Base-by-base conservation (phyloP, 2,329 filamentous ascomycete genomes). In the Colletotrichum eremochloae region DNA sequence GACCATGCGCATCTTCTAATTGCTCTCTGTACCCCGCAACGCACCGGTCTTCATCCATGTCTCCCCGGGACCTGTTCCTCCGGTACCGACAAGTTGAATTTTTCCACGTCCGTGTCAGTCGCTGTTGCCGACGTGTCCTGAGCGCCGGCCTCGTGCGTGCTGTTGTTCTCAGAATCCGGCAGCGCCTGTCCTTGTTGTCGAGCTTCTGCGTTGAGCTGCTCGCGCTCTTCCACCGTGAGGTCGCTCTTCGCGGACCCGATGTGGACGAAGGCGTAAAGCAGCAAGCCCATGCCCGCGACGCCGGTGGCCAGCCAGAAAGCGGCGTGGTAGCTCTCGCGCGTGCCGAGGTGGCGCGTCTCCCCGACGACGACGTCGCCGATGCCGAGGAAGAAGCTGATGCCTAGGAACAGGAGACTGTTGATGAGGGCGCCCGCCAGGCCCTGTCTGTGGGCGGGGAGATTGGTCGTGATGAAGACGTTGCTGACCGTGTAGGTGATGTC, bases 381-480 rank as follows among this genome's bases (percentile, higher is more conserved):
- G 0, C 91, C 92, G 6, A 95, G 84, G 82, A 91, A 90, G 63
- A 95, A 86, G 1, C 92, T 91, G 76, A 94, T 92, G 12, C 92
- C 91, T 11, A 95, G 84, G 76, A 94, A 93, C 40, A 94, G 79
- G 2, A 94, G 81, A 60, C 89, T 90, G 81, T 93, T 94, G 77
- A 93, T 90, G 57, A 95, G 80, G 0, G 90, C 92, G 1, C 93
- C 92, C 0, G 92, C 93, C 0, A 94, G 84, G 0, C 92, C 93
- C 78, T 96, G 93, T 62, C 90, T 86, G 15, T 88, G 86, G 5
- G 85, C 84, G 0, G 93, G 92, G 74, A 95, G 84, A 18, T 88
- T 89, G 0, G 92, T 94, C 0, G 92, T 94, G 79, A 94, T 92
- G 81, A 93, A 95, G 71, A 95, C 88, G 76, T 93, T 95, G 24